Conservation (phyloP, 2,329 filamentous ascomycete species). For the Dactylellina drechsleri region DNA sequence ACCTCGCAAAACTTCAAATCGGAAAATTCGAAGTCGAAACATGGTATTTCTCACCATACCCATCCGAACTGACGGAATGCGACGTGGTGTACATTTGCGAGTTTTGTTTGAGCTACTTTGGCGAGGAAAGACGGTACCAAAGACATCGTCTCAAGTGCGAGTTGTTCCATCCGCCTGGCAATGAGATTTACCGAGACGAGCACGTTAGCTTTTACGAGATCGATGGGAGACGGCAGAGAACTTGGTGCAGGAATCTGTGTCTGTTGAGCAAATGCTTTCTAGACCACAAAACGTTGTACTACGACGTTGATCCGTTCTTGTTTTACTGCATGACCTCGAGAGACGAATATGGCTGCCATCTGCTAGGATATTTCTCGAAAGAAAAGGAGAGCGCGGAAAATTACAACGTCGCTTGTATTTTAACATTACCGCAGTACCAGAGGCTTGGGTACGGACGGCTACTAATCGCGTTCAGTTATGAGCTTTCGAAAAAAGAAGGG, state of each 20-base stretch:
- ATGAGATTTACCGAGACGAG: conserved; percentile 97
- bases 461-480: conserved; percentile 96
- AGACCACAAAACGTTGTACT: conserved; percentile 97
- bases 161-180: conserved; percentile 90
- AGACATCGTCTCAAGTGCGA: conserved; percentile 91
- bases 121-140: conserved; percentile 80
- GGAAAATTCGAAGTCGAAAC: conserved; percentile 90
- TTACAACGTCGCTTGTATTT: conserved; percentile 97
- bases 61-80: conserved; percentile 84
- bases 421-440: conserved; percentile 95
- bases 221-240: conserved; percentile 89
- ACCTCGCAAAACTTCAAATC: conserved; percentile 93
- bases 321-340: conserved; percentile 98
- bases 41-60: conserved; percentile 99
- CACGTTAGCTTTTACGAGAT: conserved; percentile 97
- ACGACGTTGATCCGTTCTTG: conserved; percentile 98
- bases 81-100: conserved; percentile 97
- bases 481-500: conserved; percentile 91
- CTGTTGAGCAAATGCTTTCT: conserved; percentile 95
- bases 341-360: conserved; percentile 87
- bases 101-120: conserved; percentile 93
- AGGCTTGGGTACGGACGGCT: conserved; percentile 91
- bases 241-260: conserved; percentile 96
- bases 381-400: conserved; percentile 97
- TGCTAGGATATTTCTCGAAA: conserved; percentile 99